Evolutionary conservation across 208 protist species (phyloP).

Genomic region (Leishmania arabica): DNA sequence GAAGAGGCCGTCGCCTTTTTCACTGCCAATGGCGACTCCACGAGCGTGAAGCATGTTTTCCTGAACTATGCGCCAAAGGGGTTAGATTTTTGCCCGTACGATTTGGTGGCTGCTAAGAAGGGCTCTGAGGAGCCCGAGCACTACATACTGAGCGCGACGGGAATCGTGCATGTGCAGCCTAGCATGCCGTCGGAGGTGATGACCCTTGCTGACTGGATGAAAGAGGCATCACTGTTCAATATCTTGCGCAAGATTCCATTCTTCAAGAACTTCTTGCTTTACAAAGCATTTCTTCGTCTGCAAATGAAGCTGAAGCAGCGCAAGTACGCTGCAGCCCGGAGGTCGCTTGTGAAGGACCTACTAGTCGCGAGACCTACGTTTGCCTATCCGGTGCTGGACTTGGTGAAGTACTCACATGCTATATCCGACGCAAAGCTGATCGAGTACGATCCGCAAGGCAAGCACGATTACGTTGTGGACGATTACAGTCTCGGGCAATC

Average conservation of each 20-base stretch:
- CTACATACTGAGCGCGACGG: slow-evolving; percentile 94
- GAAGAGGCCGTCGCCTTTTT: slow-evolving; percentile 96
- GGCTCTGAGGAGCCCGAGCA: slow-evolving; percentile 86
- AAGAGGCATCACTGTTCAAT: slow-evolving; percentile 93
- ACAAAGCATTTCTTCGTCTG: slow-evolving; percentile 90
- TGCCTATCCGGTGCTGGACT: slow-evolving; percentile 67
- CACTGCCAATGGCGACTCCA: slow-evolving; percentile 83
- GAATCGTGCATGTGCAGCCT: slow-evolving; percentile 92
- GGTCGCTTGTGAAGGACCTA: slow-evolving; percentile 69
- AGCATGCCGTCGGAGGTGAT: slow-evolving; percentile 92
- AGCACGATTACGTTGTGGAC: slow-evolving; percentile 90
- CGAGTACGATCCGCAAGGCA: slow-evolving; percentile 83
- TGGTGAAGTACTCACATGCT: slow-evolving; percentile 83
- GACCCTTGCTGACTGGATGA: slow-evolving; percentile 91
- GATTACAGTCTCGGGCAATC: slow-evolving; percentile 77
- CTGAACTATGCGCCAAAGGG: slow-evolving; percentile 74
- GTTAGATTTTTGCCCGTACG: slow-evolving; percentile 93
- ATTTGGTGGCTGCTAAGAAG: slow-evolving; percentile 82
- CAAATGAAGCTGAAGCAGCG: slow-evolving; percentile 75
- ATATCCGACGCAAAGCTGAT: slow-evolving; percentile 72
- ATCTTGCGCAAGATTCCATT: slow-evolving; percentile 92
- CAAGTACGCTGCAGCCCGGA: slow-evolving; percentile 76
- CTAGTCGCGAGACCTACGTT: slow-evolving; percentile 91
- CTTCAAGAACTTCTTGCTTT: slow-evolving; percentile 92
- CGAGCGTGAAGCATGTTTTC: slow-evolving; percentile 94